Evolutionary conservation across 192 early-diverging fungal species (phyloP), one percentile per base, ranked within the genome.

Genomic region (Coemansia sp.): DNA sequence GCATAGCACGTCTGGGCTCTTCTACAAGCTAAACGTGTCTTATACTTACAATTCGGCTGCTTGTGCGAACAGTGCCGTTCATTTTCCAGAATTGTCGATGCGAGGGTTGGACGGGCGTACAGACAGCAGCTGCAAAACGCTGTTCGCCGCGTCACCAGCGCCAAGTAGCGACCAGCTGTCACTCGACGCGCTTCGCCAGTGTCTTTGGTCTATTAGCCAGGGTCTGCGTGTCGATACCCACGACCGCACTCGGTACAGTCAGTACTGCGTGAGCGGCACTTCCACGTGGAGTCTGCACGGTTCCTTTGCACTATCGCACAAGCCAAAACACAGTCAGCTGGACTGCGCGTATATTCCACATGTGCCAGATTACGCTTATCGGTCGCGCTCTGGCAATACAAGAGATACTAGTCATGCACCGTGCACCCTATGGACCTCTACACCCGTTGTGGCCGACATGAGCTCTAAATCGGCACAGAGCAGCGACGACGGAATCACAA

Each of bases 81-180:
- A 15, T 8, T 10, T 5, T 17, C 31, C 21, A 8, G 9, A 19
- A 47, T 31, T n/a, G 28, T 3, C 52, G 52, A 60, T 60, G 44
- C 59, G 59, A 49, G n/a, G 59, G 59, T 36, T 60, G 59, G 59
- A 49, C 59, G 59, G 46, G 59, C 40, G 48, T 48, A 26, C 47
- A 5, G 25, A 49, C 12, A 12, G 46, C 26, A 28, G 25, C 26
- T 26, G 25, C 25, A 46, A 14, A 49, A 23, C 46, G 42, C 46
- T 60, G 28, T 10, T 46, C 23, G 22, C 47, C 40, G 15, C 15
- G 15, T 49, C 46, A 34, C 8, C 23, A 2, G 42, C 12, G 26
- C 3, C 31, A 25, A 26, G 26, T 15, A 22, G 19, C 23, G 59
- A 25, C n/a, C 42, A 23, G n/a, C 12, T 9, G 59, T 25, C 25